phyloP scores from a whole-genome alignment of 805 yeast species.

The Kregervanrija delftensis region DNA sequence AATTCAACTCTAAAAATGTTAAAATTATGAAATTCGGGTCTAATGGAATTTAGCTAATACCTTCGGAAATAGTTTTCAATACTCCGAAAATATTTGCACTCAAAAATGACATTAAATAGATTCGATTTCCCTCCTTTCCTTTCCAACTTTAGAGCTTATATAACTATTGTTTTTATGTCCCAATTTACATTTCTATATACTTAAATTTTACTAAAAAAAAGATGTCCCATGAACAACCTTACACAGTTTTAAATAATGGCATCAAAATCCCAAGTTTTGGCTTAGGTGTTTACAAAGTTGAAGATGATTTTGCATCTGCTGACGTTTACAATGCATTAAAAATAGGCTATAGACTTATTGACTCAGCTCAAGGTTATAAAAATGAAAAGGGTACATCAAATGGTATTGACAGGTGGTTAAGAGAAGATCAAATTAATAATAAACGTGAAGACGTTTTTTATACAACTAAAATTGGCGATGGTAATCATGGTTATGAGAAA shows the following conservation, averaged over 20 bases:
- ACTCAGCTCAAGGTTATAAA: slow-evolving; percentile 56
- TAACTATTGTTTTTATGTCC: too few species aligned
- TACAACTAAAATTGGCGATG: slow-evolving; percentile 31
- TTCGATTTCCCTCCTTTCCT: too few species aligned
- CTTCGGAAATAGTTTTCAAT: too few species aligned
- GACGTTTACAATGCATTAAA: slow-evolving; percentile 52
- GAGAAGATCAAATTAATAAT: slow-evolving; percentile 14
- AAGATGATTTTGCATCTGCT: slow-evolving; percentile 30
- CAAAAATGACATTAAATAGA: too few species aligned
- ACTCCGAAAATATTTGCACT: too few species aligned
- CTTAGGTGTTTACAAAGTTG: slow-evolving; percentile 45
- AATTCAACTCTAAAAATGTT: too few species aligned
- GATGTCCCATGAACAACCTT: too few species aligned
- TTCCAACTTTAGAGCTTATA: too few species aligned
- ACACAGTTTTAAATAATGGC: slow-evolving; percentile 41
- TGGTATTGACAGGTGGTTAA: slow-evolving; percentile 42
- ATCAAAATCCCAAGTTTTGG: slow-evolving; percentile 49
- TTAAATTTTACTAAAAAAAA: too few species aligned
- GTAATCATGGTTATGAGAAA: slow-evolving; percentile 25
- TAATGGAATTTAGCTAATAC: too few species aligned
- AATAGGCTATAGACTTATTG: slow-evolving; percentile 68
- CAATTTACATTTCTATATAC: too few species aligned
- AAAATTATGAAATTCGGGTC: too few species aligned
- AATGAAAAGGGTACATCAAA: slow-evolving; percentile 59
- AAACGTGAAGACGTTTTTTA: slow-evolving; percentile 32